These are phyloP conservation scores for Penicillium pulvis DNA, from an alignment of 495 filamentous ascomycete genomes.

Conservation along the genomic window DNA sequence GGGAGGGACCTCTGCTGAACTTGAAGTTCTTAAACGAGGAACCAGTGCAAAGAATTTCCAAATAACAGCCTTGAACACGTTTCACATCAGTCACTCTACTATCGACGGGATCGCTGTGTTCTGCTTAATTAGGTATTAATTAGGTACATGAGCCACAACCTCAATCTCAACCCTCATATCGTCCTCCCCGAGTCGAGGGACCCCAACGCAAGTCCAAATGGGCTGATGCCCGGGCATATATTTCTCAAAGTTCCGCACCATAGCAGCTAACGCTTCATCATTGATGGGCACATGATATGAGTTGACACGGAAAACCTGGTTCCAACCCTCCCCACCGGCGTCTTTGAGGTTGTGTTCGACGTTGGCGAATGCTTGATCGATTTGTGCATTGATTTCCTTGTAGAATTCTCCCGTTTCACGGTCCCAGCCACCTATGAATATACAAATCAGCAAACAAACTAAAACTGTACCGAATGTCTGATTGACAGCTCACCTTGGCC, in stretches of 20 bases:
- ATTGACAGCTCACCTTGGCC: conserved; percentile 51
- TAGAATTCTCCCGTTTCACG: conserved; percentile 37
- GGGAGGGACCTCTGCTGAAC: too few species aligned
- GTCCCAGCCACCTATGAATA: conserved; percentile 52
- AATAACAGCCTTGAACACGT: too few species aligned
- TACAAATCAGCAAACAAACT: background rate
- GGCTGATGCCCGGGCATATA: conserved; percentile 54
- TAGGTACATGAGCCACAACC: conserved; percentile 44
- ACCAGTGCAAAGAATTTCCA: too few species aligned
- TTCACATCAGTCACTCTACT: too few species aligned
- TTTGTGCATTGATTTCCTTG: conserved; percentile 45
- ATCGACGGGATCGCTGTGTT: too few species aligned
- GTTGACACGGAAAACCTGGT: conserved; percentile 54
- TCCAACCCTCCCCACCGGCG: conserved; percentile 60
- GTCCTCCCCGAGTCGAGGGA: conserved; percentile 41
- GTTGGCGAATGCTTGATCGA: conserved; percentile 58
- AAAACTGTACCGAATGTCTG: too few species aligned
- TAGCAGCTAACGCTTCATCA: conserved; percentile 37
- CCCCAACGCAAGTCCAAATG: conserved; percentile 51
- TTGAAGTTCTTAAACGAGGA: too few species aligned
- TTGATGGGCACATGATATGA: conserved; percentile 50
- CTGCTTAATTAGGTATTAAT: background rate
- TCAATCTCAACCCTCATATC: conserved; percentile 53
- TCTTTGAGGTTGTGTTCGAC: conserved; percentile 48
- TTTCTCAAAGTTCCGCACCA: conserved; percentile 49